Evolutionary conservation across 169 alveolate genomes (phyloP), one percentile per base, ranked within the genome.

Genomic region (Condylostoma magnum): DNA sequence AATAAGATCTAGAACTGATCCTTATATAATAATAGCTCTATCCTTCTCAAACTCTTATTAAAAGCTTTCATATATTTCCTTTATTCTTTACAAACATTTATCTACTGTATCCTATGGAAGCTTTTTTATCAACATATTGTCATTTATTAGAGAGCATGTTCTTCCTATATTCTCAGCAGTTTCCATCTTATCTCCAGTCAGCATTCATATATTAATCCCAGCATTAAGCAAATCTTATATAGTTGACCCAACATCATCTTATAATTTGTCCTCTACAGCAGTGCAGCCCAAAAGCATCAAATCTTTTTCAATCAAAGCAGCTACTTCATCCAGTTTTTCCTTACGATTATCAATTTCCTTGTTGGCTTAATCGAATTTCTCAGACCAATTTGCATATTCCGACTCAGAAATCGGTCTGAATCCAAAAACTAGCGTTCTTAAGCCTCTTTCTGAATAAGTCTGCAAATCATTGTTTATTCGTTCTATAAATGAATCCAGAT

Each of bases 141-240:
- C 36, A 20, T 51, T 38, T 3, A 92, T 71, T 44, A 77, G 50
- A n/a, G 63, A 46, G 43, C 80, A 65, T 28, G 87, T 65, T 53
- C 76, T 70, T 27, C 89, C 85, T n/a, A 83, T 87, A 30, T 80
- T 77, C 48, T 75, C 80, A 36, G 90, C 90, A 18, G 90, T 87
- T 70, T 90, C 90, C 77, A 84, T 69, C 60, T 87, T 87, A 69
- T 90, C 95, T 5, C 97, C 97, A 1, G 97, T 92, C 34, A 90
- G 60, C 81, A 92, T 81, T 93, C 97, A 92, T 37, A 92, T 74
- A 51, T 88, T 82, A 28, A 87, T 86, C 1, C 95, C 96, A n/a
- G 96, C 92, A 37, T 85, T 82, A 77, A 79, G 68, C 20, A 89
- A 38, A 33, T 47, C 31, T 47, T 78, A 76, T 20, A 87, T 70